Percentiles rank a stretch among this genome's conserved stretches.
These are phyloP conservation scores for Pseudogymnoascus sp. DNA, from an alignment of 2,329 filamentous ascomycete genomes.

Conservation along the genomic window DNA sequence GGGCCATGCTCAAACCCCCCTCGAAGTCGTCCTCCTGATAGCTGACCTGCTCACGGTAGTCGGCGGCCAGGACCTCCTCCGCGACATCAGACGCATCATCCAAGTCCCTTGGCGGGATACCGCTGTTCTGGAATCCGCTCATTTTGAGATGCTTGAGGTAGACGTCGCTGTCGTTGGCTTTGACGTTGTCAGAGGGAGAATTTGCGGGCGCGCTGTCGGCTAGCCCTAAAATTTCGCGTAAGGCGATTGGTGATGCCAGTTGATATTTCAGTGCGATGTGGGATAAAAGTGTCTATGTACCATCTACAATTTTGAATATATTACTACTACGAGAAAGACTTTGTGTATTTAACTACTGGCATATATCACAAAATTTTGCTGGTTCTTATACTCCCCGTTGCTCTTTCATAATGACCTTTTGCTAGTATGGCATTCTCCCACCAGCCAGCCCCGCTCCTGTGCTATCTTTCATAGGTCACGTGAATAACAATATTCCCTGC, in stretches of 20 bases:
- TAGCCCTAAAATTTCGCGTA: conserved; percentile 11
- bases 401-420: not conserved
- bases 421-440: not conserved
- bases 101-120: conserved; percentile 50
- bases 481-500: not conserved
- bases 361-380: not conserved
- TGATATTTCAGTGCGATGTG: not conserved
- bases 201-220: conserved; percentile 9
- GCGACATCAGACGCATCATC: conserved; percentile 88
- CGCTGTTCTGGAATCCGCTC: conserved; percentile 56
- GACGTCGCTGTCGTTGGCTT: conserved; percentile 10
- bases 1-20: conserved; percentile 59
- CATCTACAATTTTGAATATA: conserved; percentile 1
- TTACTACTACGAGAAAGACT: not conserved
- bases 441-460: not conserved
- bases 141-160: conserved; percentile 32
- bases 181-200: conserved; percentile 7
- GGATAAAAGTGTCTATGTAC: not conserved
- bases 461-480: not conserved
- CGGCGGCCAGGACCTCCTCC: conserved; percentile 90
- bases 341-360: not conserved
- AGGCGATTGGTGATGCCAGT: conserved; percentile 5
- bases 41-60: conserved; percentile 94
- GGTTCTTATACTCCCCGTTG: not conserved
- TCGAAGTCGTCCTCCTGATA: conserved; percentile 85